phyloP scores from a whole-genome alignment of 257 asterid genomes.

The Henckelia pumila region DNA sequence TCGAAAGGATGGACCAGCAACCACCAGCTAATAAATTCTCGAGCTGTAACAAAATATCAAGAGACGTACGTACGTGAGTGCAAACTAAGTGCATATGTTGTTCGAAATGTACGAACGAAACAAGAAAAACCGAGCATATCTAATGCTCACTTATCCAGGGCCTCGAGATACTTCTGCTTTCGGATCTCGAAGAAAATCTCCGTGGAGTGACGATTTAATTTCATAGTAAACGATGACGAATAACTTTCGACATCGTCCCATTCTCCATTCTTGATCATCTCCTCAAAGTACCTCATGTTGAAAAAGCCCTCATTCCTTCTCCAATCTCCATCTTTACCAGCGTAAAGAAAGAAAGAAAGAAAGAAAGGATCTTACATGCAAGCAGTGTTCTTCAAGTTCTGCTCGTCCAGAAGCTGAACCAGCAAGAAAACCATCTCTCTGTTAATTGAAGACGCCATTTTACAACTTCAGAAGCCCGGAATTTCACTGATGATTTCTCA shows the following conservation, averaged over 20 bases:
- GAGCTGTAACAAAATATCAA: too few relatives aligned
- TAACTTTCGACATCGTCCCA: conserved; percentile 26
- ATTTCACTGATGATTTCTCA: conserved; percentile 37
- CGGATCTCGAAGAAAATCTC: conserved; percentile 92
- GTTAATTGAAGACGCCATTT: conserved; percentile 40
- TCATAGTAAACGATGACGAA: conserved; percentile 54
- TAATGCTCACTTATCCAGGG: conserved; percentile 75
- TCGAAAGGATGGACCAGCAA: too few relatives aligned
- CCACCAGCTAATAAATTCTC: too few relatives aligned
- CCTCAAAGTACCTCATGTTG: conserved; percentile 21
- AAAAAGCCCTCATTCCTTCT: conserved; percentile 20
- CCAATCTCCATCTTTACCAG: conserved; percentile 15
- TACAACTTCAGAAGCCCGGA: conserved; percentile 24
- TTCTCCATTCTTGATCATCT: conserved; percentile 19
- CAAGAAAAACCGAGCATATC: too few relatives aligned
- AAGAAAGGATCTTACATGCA: too few relatives aligned
- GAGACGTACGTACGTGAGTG: too few relatives aligned
- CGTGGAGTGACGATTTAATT: conserved; percentile 91
- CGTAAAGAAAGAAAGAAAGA: too few relatives aligned
- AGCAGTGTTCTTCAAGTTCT: conserved; percentile 56
- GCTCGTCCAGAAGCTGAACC: conserved; percentile 59
- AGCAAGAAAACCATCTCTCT: conserved; percentile 54
- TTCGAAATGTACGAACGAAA: too few relatives aligned
- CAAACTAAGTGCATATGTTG: too few relatives aligned
- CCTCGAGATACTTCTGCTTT: conserved; percentile 97